phyloP scores from a whole-genome alignment of 352 stramenopile genomes.

The Labyrinthula sp. region DNA sequence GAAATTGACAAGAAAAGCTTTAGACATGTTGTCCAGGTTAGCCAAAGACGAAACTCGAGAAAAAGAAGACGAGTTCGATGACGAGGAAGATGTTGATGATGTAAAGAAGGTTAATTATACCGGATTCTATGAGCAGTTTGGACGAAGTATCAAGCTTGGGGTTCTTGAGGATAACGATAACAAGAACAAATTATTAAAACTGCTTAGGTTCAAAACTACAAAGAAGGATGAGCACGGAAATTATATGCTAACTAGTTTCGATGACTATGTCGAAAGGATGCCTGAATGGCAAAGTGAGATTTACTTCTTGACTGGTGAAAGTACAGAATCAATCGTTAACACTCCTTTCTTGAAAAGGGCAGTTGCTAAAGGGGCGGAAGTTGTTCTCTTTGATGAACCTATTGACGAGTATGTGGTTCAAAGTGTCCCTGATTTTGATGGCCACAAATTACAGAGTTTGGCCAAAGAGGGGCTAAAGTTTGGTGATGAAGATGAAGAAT shows the following conservation, averaged over 20 bases:
- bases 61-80: conserved; percentile 35
- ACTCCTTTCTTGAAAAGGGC: conserved; percentile 87
- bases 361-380: conserved; percentile 83
- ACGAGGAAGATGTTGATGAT: conserved; percentile 40
- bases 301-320: conserved; percentile 90
- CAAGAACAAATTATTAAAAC: conserved; percentile 75
- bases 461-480: conserved; percentile 96
- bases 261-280: conserved; percentile 89
- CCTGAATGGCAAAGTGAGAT: conserved; percentile 97
- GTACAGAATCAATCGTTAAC: conserved; percentile 64
- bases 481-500: conserved; percentile 82
- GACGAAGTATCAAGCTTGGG: conserved; percentile 92
- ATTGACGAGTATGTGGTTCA: conserved; percentile 93
- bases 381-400: conserved; percentile 91
- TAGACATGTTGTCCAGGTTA: conserved; percentile 92
- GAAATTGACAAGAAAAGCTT: conserved; percentile 94
- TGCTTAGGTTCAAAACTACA: conserved; percentile 85
- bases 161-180: conserved; percentile 91
- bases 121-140: conserved; percentile 92
- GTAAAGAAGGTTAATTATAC: conserved; percentile 57
- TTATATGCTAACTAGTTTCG: conserved; percentile 70
- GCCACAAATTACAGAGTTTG: conserved; percentile 82
- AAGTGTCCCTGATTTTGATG: conserved; percentile 68
- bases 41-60: conserved; percentile 39
- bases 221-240: conserved; percentile 42